A percentile compares a stretch with the other conserved stretches of the same genome.
phyloP scores from a whole-genome alignment of 2,329 filamentous ascomycete species.

The Sclerotinia glacialis region DNA sequence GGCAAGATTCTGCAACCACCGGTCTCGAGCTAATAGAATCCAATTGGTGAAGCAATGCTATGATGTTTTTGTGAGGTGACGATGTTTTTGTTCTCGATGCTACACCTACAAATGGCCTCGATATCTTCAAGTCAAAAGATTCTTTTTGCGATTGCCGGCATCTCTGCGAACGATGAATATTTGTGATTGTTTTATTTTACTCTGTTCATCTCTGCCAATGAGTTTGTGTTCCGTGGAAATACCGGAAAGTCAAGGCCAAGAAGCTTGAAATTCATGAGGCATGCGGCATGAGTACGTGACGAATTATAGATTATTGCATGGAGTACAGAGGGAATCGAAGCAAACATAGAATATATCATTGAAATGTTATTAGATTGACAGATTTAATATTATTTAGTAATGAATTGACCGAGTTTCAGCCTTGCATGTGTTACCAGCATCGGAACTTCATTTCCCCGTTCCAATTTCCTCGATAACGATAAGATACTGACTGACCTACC shows the following conservation, averaged over 20 bases:
- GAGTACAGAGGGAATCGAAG: background rate
- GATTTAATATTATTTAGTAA: background rate
- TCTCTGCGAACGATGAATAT: background rate
- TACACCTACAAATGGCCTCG: background rate
- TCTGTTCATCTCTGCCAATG: background rate
- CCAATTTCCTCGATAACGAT: slow-evolving; percentile 1
- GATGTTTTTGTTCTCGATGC: background rate
- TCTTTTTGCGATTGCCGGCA: background rate
- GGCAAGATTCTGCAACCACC: background rate
- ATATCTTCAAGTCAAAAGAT: background rate
- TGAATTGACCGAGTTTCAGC: background rate
- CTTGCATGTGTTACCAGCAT: background rate
- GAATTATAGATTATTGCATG: background rate
- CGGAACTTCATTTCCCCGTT: background rate
- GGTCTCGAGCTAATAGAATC: background rate
- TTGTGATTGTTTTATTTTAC: background rate
- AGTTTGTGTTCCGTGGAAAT: background rate
- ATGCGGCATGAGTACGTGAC: background rate
- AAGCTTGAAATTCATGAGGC: background rate
- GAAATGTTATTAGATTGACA: background rate
- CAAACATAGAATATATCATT: background rate
- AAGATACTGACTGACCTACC: background rate
- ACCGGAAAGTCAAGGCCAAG: background rate
- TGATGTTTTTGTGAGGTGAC: background rate
- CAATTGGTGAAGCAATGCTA: background rate